Conservation (phyloP, 2,329 filamentous ascomycete genomes). For the Esteya vermicola region DNA sequence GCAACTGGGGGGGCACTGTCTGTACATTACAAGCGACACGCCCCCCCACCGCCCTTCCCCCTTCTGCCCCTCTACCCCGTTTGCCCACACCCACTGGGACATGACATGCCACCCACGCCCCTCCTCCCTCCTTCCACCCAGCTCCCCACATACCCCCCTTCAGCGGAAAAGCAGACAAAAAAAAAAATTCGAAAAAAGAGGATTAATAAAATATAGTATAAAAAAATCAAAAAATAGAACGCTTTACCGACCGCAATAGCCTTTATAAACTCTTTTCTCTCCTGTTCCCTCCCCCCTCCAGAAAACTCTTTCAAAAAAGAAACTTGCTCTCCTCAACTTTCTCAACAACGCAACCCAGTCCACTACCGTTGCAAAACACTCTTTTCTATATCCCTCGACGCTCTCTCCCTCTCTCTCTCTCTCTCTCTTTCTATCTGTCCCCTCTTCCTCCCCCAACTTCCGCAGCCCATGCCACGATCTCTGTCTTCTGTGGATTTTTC, state of each 20-base stretch:
- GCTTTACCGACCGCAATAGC: conserved; percentile 10
- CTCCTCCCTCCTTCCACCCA: conserved; percentile 6
- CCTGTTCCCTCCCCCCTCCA: conserved; percentile 5
- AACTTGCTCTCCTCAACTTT: neutral
- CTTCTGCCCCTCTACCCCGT: neutral
- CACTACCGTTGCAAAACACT: neutral
- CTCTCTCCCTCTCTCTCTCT: neutral
- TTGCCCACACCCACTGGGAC: neutral
- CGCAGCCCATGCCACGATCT: conserved; percentile 60
- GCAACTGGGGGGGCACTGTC: no score
- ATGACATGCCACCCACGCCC: conserved; percentile 3
- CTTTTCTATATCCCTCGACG: neutral
- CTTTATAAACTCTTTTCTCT: conserved; percentile 11
- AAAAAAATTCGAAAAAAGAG: conserved; percentile 3
- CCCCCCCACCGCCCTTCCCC: neutral
- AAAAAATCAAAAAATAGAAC: conserved; percentile 4
- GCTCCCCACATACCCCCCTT: conserved; percentile 9
- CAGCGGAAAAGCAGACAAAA: conserved; percentile 4
- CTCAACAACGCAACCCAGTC: neutral
- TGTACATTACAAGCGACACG: neutral
- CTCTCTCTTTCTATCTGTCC: neutral
- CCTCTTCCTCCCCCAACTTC: conserved; percentile 5
- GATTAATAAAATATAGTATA: no score
- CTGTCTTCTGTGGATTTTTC: conserved; percentile 61
- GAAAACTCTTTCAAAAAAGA: conserved; percentile 3